Evolutionary conservation across 306 rosid genomes (phyloP).

Genomic region (Rosa rugosa): DNA sequence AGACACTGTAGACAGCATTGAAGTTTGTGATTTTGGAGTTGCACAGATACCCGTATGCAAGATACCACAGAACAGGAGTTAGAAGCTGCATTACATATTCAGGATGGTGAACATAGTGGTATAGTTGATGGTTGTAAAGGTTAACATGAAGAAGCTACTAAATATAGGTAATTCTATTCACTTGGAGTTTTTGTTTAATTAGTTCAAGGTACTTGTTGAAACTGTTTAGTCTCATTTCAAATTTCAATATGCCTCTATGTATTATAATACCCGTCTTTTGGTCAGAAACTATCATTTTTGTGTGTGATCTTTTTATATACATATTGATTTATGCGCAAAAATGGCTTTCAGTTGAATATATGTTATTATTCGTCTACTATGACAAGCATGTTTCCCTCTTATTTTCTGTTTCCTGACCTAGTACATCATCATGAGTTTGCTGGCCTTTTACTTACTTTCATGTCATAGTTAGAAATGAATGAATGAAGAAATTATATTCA

Average conservation of each 20-base stretch:
- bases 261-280: constrained; percentile 21
- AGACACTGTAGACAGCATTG: constrained; percentile 16
- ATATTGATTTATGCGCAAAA: constrained; percentile 15
- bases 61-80: constrained; percentile 21
- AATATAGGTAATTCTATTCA: constrained; percentile 20
- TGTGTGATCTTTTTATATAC: constrained; percentile 15
- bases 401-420: background rate
- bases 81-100: constrained; percentile 18
- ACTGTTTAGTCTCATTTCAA: constrained; percentile 28
- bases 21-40: constrained; percentile 22
- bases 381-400: background rate
- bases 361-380: background rate
- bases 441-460: background rate
- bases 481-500: background rate
- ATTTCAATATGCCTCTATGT: constrained; percentile 29
- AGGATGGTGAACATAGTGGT: constrained; percentile 21
- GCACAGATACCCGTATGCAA: constrained; percentile 12
- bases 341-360: constrained; percentile 8
- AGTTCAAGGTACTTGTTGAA: constrained; percentile 33
- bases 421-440: too few relatives aligned
- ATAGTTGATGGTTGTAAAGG: constrained; percentile 24
- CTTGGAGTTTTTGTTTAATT: constrained; percentile 13
- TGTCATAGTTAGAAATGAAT: background rate
- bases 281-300: constrained; percentile 22
- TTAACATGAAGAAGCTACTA: constrained; percentile 28